A percentile compares a stretch with the other conserved stretches of the same genome.
phyloP scores from a whole-genome alignment of 2,329 filamentous ascomycete genomes.

The Hypoxylon rubiginosum region DNA sequence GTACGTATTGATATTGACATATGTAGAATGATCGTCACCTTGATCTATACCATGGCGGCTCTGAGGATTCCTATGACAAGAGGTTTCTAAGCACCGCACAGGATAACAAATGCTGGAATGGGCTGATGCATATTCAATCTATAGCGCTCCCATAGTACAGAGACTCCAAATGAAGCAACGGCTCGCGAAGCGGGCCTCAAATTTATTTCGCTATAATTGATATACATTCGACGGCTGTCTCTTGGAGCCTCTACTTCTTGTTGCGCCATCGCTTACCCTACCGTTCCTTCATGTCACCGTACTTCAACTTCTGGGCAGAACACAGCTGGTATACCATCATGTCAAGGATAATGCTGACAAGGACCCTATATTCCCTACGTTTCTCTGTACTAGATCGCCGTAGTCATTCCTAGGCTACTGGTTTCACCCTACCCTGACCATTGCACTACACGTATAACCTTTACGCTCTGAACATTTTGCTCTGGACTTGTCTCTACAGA shows the following conservation, averaged over 20 bases:
- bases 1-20: background rate
- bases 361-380: too few species aligned
- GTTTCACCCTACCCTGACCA: background rate
- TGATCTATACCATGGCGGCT: background rate
- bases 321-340: background rate
- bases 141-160: background rate
- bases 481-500: background rate
- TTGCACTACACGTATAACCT: background rate
- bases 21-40: too few species aligned
- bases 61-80: background rate
- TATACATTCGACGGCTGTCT: background rate
- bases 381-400: background rate
- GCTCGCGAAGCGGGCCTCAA: background rate
- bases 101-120: background rate
- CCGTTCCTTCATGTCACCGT: background rate
- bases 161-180: background rate
- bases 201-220: background rate
- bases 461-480: background rate
- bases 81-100: background rate
- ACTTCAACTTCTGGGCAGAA: background rate
- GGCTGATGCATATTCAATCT: background rate
- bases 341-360: background rate
- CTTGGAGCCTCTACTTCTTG: background rate
- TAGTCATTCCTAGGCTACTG: background rate
- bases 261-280: background rate